phyloP scores from a whole-genome alignment of 2,329 filamentous ascomycete species.

The Ophiosphaerella herpotricha region DNA sequence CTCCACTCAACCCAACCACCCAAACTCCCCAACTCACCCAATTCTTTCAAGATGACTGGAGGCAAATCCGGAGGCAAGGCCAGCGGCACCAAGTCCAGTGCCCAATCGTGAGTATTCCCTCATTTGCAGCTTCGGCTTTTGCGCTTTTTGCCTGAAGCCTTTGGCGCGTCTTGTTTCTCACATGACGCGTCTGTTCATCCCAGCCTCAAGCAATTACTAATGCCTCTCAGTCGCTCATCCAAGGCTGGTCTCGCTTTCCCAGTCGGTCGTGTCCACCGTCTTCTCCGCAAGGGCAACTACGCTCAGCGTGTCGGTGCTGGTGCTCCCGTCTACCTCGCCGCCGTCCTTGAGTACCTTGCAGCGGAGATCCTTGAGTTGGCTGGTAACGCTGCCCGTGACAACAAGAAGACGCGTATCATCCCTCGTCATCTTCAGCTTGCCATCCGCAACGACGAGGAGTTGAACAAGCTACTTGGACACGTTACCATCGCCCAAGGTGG shows the following conservation, averaged over 20 bases:
- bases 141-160: constrained; percentile 3
- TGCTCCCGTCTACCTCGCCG: constrained; percentile 95
- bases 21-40: constrained; percentile 41
- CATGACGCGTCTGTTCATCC: constrained; percentile 49
- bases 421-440: constrained; percentile 98
- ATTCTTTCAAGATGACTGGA: constrained; percentile 93
- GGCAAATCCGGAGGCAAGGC: constrained; percentile 99
- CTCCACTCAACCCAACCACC: constrained; percentile 25
- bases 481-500: constrained; percentile 97
- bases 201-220: constrained; percentile 24
- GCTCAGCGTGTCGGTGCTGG: constrained; percentile 98
- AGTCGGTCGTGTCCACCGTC: constrained; percentile 98
- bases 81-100: constrained; percentile 92
- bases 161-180: constrained; percentile 31
- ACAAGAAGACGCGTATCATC: constrained; percentile 99
- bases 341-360: constrained; percentile 96
- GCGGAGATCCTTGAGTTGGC: constrained; percentile 99
- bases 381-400: constrained; percentile 97
- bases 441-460: constrained; percentile 98
- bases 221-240: constrained; percentile 78
- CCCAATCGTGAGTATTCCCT: constrained; percentile 83
- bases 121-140: constrained; percentile 9
- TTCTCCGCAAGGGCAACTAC: constrained; percentile 98
- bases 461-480: constrained; percentile 98
- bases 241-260: constrained; percentile 99